phyloP scores from a whole-genome alignment of 768 basidiomycete genomes.

The Amanita thiersii region DNA sequence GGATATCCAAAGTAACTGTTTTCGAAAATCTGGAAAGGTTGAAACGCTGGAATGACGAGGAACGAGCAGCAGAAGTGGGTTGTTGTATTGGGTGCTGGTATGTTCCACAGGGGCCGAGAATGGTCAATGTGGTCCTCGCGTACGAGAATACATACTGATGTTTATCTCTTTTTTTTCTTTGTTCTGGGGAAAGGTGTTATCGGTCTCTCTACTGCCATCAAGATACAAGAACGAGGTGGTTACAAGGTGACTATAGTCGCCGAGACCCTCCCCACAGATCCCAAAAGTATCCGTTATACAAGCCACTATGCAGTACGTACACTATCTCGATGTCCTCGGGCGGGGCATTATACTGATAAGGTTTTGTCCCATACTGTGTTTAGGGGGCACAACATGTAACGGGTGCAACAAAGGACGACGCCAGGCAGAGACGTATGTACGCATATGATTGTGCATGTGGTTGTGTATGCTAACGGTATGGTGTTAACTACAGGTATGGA shows the following conservation, averaged over 20 bases:
- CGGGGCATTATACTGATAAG: not conserved
- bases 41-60: no score
- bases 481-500: conserved; percentile 43
- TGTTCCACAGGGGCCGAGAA: no score
- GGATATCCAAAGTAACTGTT: not conserved
- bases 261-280: conserved; percentile 61
- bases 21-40: no score
- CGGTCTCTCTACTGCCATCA: conserved; percentile 67
- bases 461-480: not conserved
- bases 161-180: not conserved
- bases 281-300: conserved; percentile 59
- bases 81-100: conserved; percentile 26
- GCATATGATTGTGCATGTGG: not conserved
- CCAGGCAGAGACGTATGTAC: not conserved
- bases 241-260: conserved; percentile 66
- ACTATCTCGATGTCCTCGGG: not conserved
- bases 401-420: conserved; percentile 27
- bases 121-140: no score
- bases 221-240: conserved; percentile 49
- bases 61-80: conserved; percentile 14
- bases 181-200: conserved; percentile 63
- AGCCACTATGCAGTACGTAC: conserved; percentile 72
- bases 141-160: conserved; percentile 4
- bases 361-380: not conserved
- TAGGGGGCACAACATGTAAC: conserved; percentile 81